These are phyloP conservation scores for Huntiella bhutanensis DNA, from an alignment of 2,329 filamentous ascomycete genomes.

Conservation along the genomic window DNA sequence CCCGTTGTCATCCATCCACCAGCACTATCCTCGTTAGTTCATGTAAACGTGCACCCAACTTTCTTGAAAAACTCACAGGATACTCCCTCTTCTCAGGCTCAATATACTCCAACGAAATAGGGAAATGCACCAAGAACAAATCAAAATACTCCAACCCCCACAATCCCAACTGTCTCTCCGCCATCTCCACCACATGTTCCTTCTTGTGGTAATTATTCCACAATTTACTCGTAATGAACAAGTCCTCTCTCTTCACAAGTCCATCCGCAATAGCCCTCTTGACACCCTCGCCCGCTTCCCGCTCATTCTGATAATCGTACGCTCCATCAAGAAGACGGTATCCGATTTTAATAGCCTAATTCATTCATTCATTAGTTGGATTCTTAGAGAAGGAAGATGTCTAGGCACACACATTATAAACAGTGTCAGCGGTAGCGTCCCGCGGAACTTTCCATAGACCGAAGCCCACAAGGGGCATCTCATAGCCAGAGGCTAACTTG, in stretches of 20 bases:
- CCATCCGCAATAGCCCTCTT: constrained; percentile 62
- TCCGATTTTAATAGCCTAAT: constrained; percentile 37
- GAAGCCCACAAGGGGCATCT: constrained; percentile 61
- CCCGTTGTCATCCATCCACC: constrained; percentile 10
- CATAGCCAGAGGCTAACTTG: constrained; percentile 44
- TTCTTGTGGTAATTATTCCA: constrained; percentile 83
- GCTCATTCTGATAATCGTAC: constrained; percentile 66
- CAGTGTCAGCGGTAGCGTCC: constrained; percentile 50
- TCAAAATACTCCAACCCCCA: constrained; percentile 83
- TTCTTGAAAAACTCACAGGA: constrained; percentile 35
- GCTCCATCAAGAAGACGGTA: constrained; percentile 43
- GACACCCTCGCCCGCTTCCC: constrained; percentile 57
- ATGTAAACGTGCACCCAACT: background rate
- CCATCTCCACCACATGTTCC: constrained; percentile 57
- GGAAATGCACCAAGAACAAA: constrained; percentile 79
- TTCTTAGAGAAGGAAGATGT: background rate
- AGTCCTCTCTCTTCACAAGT: constrained; percentile 48
- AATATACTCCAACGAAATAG: constrained; percentile 68
- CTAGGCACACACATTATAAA: constrained; percentile 39
- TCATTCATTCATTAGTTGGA: background rate
- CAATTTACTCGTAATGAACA: constrained; percentile 85
- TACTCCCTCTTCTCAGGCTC: constrained; percentile 64
- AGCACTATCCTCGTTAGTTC: constrained; percentile 7
- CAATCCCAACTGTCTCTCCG: constrained; percentile 58
- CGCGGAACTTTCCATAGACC: constrained; percentile 73